Evolutionary conservation across 352 stramenopile species (phyloP).

Genomic region (Pythium oligandrum): DNA sequence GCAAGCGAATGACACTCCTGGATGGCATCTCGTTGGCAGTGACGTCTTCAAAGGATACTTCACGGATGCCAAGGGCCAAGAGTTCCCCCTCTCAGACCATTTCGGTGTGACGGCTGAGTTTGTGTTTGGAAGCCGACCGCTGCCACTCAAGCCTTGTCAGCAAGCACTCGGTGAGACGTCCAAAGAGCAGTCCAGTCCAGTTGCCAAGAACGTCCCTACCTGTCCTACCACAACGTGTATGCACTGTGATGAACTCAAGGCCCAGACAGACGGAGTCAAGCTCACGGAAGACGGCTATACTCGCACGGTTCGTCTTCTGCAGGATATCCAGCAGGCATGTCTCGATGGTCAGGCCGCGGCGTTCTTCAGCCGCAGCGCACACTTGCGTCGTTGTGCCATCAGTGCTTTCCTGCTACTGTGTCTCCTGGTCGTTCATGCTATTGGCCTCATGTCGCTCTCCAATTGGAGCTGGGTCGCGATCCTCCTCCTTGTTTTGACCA

Average conservation of each 20-base stretch:
- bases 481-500: conserved; percentile 30
- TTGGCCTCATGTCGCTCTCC: conserved; percentile 12
- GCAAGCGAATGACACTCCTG: conserved; percentile 1
- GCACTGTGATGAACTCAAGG: conserved; percentile 37
- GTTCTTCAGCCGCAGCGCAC: conserved; percentile 27
- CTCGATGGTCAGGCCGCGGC: conserved; percentile 35
- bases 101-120: conserved; percentile 76
- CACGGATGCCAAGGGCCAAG: conserved; percentile 49
- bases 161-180: conserved; percentile 17
- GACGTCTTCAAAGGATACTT: conserved; percentile 80
- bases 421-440: conserved; percentile 22
- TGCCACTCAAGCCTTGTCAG: conserved; percentile 25
- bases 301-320: conserved; percentile 23
- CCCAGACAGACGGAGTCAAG: conserved; percentile 4
- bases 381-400: conserved; percentile 30
- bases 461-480: conserved; percentile 25
- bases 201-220: conserved; percentile 7
- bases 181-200: conserved; percentile 10
- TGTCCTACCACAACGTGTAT: conserved; percentile 35
- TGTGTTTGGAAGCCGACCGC: conserved; percentile 29
- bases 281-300: background rate
- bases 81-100: conserved; percentile 70
- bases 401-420: conserved; percentile 27
- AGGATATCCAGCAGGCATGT: conserved; percentile 42
- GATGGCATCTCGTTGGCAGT: conserved; percentile 53